A percentile compares a stretch with the other conserved stretches of the same genome.
Evolutionary conservation across 768 basidiomycete genomes (phyloP).

Genomic region (Hydnomerulius pinastri): DNA sequence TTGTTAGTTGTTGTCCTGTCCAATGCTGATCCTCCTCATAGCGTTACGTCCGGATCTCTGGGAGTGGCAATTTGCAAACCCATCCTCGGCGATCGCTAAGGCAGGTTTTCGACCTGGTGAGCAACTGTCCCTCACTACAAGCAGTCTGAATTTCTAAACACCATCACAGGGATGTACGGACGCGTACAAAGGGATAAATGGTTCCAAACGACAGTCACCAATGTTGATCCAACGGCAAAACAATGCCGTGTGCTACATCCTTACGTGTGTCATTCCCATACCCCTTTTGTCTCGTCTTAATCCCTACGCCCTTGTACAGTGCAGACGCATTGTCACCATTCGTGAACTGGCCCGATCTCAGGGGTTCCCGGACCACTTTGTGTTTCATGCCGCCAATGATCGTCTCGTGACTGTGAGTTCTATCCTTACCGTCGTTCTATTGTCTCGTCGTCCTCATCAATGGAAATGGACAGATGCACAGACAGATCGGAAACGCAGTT

Average conservation of each 20-base stretch:
- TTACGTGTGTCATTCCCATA: slow-evolving; percentile 41
- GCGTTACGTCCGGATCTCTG: slow-evolving; percentile 42
- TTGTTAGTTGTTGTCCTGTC: background rate
- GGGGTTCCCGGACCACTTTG: slow-evolving; percentile 77
- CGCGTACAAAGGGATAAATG: slow-evolving; percentile 55
- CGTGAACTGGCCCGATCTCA: slow-evolving; percentile 80
- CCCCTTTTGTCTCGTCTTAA: background rate
- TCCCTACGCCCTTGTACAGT: slow-evolving; percentile 39
- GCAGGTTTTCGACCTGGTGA: slow-evolving; percentile 53
- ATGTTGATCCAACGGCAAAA: slow-evolving; percentile 78
- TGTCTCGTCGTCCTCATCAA: slow-evolving; percentile 2
- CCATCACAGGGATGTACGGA: slow-evolving; percentile 51
- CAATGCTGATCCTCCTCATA: slow-evolving; percentile 5
- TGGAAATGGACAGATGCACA: slow-evolving; percentile 75
- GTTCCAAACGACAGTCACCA: slow-evolving; percentile 78
- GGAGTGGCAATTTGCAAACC: slow-evolving; percentile 65
- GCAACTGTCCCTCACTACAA: background rate
- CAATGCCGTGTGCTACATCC: slow-evolving; percentile 72
- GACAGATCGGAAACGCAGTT: slow-evolving; percentile 82
- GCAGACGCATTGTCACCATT: slow-evolving; percentile 69
- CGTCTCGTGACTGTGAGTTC: slow-evolving; percentile 61
- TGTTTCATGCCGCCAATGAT: slow-evolving; percentile 53
- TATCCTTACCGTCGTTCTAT: background rate
- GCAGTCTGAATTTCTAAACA: background rate
- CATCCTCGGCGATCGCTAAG: slow-evolving; percentile 56